phyloP scores from a whole-genome alignment of 116 monocot species.

The Iris pallida region DNA sequence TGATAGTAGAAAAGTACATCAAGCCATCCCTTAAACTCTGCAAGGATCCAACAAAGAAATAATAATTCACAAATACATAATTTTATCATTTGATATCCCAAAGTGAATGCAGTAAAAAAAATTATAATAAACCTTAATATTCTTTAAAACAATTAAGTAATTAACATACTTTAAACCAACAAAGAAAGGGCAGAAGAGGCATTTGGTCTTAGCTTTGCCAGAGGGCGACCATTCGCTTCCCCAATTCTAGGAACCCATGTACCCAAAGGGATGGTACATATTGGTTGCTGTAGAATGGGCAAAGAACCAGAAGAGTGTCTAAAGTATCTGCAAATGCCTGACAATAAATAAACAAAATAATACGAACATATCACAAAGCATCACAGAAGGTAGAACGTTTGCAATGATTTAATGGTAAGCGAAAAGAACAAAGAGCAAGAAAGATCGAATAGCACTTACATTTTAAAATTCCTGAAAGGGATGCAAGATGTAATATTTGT shows the following conservation, averaged over 20 bases:
- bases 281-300: slow-evolving; percentile 74
- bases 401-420: background rate
- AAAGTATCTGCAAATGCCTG: slow-evolving; percentile 95
- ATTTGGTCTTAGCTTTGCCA: slow-evolving; percentile 72
- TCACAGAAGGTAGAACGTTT: background rate
- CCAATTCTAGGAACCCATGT: slow-evolving; percentile 86
- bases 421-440: background rate
- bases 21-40: too few species aligned
- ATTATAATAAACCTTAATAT: too few species aligned
- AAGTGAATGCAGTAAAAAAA: too few species aligned
- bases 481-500: slow-evolving; percentile 83
- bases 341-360: slow-evolving; percentile 9
- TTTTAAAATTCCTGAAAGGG: slow-evolving; percentile 84
- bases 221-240: slow-evolving; percentile 61
- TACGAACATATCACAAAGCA: background rate
- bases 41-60: too few species aligned
- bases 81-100: too few species aligned
- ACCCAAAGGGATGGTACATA: slow-evolving; percentile 62
- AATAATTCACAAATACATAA: too few species aligned
- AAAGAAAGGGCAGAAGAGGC: slow-evolving; percentile 68
- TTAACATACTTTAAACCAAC: slow-evolving; percentile 67
- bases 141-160: too few species aligned
- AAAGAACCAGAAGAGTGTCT: slow-evolving; percentile 68
- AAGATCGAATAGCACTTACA: slow-evolving; percentile 37
- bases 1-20: too few species aligned